phyloP scores from a whole-genome alignment of 495 filamentous ascomycete species.

The Lophium mytilinum region DNA sequence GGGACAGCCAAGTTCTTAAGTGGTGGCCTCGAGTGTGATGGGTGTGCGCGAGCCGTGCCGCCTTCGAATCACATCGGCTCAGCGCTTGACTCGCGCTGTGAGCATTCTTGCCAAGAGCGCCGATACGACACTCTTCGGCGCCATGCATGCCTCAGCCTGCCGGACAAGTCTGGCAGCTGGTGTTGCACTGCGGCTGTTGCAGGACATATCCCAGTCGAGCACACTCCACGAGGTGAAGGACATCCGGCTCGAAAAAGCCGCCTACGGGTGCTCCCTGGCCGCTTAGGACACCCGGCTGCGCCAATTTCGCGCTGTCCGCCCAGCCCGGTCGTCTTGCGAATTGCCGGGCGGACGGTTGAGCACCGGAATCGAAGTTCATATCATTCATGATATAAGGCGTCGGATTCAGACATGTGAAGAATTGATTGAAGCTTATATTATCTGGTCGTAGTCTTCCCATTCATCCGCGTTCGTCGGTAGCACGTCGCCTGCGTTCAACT shows the following conservation, averaged over 20 bases:
- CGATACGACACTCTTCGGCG: constrained; percentile 1
- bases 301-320: neutral
- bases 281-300: neutral
- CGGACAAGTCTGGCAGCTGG: constrained; percentile 3
- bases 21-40: constrained; percentile 6
- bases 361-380: constrained; percentile 8
- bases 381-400: neutral
- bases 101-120: neutral
- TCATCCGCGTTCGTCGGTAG: constrained; percentile 11
- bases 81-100: neutral
- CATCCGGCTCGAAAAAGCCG: constrained; percentile 23
- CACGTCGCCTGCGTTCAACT: too few species aligned
- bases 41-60: constrained; percentile 9
- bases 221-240: constrained; percentile 2
- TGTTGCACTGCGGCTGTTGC: constrained; percentile 20
- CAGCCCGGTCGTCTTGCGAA: too few species aligned
- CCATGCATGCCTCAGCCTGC: constrained; percentile 9
- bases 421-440: constrained; percentile 18
- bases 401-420: constrained; percentile 9
- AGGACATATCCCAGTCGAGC: constrained; percentile 14
- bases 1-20: constrained; percentile 26
- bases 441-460: constrained; percentile 9
- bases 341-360: neutral
- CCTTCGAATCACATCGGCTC: neutral
- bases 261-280: neutral